Evolutionary conservation across 2,329 filamentous ascomycete genomes (phyloP).

Genomic region (Fusarium sp.): DNA sequence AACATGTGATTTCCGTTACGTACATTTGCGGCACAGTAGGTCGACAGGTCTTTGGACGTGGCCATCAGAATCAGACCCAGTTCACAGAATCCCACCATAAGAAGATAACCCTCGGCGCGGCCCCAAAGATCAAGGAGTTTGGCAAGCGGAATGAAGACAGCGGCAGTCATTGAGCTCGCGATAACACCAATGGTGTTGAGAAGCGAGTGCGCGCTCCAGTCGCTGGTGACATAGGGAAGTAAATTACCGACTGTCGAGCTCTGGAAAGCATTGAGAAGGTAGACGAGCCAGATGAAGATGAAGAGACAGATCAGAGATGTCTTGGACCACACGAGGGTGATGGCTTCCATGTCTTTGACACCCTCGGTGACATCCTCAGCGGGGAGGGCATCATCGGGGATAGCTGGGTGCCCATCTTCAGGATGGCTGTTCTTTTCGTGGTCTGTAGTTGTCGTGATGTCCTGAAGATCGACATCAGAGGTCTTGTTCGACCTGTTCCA

Average conservation of each 20-base stretch:
- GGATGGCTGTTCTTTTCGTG: constrained; percentile 13
- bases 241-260: constrained; percentile 48
- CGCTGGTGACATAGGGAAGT: constrained; percentile 1
- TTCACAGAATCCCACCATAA: constrained; percentile 43
- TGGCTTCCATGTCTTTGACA: constrained; percentile 19
- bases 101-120: constrained; percentile 7
- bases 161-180: constrained; percentile 3
- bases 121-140: constrained; percentile 21
- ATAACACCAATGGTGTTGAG: constrained; percentile 12
- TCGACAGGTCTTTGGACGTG: constrained; percentile 52
- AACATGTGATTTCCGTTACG: neutral
- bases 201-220: neutral
- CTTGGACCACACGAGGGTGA: constrained; percentile 10
- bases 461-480: constrained; percentile 5
- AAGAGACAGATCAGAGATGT: constrained; percentile 1
- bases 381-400: neutral
- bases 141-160: constrained; percentile 7
- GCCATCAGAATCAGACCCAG: constrained; percentile 68
- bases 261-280: constrained; percentile 35
- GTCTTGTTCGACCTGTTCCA: neutral
- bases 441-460: neutral
- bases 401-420: constrained; percentile 3
- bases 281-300: constrained; percentile 16
- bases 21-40: constrained; percentile 62
- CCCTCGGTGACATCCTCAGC: constrained; percentile 33